Base-by-base conservation (phyloP, 176 grass and related monocot genomes). In the Areca catechu region DNA sequence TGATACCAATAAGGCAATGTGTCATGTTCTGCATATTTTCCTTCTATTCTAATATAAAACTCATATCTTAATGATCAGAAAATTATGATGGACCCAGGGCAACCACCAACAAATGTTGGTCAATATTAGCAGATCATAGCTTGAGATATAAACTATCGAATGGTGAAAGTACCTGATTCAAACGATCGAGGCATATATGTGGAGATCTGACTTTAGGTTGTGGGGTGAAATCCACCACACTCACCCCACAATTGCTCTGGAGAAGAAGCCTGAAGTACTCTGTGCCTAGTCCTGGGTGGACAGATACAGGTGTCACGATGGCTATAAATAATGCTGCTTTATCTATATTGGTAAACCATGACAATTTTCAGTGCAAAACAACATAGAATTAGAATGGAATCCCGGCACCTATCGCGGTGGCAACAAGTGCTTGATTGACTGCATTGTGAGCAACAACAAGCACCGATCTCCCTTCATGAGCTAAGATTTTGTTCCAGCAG, bases 401-500 rank as follows among this genome's bases (percentile, higher is more conserved):
- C 34, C 20, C 62, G 74, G 57, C 49, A 88, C 92, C 86, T 74
- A 97, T 58, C 15, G 83, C 82, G 14, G 83, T 85, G 54, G 92
- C 92, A 19, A 97, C 80, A 9, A 91, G 86, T 5, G 80, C 83
- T 51, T 97, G 86, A 51, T 91, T 97, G 50, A 97, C 86, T 5
- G 92, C 92, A 85, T 91, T 91, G 48, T 97, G 92, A 4, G 92
- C 92, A 20, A 91, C 92, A 30, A 97, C 86, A 67, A 97, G 86
- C n/a, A 88, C 78, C 0, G 93, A 88, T 69, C 75, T 91, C 34
- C 77, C 87, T 69, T 85, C 81, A 10, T 85, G 87, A 16, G 75
- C 78, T 55, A 91, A 54, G 51, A 97, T 91, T 73, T 80, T 90
- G 68, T 74, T 75, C 86, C 93, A 91, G 58, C 83, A 88, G 82